Conservation (phyloP, 179 eudicot species). For the Gypsophila paniculata region DNA sequence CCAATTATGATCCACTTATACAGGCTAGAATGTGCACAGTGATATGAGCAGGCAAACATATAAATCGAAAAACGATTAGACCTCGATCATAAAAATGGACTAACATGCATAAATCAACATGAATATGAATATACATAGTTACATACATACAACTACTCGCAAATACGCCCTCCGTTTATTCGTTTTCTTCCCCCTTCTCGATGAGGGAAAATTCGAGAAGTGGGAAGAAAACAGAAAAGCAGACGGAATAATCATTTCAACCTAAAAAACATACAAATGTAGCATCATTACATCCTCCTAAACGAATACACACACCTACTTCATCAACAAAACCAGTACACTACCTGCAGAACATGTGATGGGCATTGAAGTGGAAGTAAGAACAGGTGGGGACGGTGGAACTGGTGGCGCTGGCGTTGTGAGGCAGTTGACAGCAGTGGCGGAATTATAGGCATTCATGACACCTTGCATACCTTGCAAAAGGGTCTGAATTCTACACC, state of each 20-base stretch:
- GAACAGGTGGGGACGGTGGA: slow-evolving; percentile 19
- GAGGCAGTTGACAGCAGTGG: slow-evolving; percentile 23
- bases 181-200: too few species aligned
- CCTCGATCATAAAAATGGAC: too few species aligned
- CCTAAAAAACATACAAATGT: not conserved
- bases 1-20: not conserved
- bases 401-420: slow-evolving; percentile 27
- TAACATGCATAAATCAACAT: too few species aligned
- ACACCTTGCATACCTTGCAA: slow-evolving; percentile 69
- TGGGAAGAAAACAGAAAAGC: too few species aligned
- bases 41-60: too few species aligned
- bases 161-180: too few species aligned
- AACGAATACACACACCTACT: not conserved
- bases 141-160: not conserved
- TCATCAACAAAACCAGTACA: not conserved
- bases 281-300: not conserved
- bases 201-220: too few species aligned
- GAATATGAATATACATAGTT: not conserved
- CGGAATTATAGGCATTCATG: slow-evolving; percentile 56
- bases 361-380: slow-evolving; percentile 6
- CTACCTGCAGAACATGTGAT: slow-evolving; percentile 35
- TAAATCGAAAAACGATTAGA: too few species aligned
- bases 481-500: slow-evolving; percentile 51
- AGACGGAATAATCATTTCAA: not conserved
- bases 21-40: not conserved